Evolutionary conservation across 345 rosid species (phyloP).

Genomic region (Rhodamnia argentea): DNA sequence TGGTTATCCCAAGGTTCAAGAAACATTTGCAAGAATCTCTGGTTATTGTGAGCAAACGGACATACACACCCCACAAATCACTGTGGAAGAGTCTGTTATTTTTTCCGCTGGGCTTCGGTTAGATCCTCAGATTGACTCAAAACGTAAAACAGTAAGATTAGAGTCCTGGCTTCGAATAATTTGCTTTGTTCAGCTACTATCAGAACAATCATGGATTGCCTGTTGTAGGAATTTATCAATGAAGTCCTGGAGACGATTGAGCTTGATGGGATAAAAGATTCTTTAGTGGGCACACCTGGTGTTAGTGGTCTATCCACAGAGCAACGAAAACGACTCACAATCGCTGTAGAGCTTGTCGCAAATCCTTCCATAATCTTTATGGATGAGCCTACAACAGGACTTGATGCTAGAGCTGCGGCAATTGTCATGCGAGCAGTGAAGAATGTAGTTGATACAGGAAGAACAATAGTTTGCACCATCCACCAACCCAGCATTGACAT

Average conservation of each 20-base stretch:
- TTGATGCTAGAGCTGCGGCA: slow-evolving; percentile 89
- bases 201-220: not conserved
- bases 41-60: slow-evolving; percentile 84
- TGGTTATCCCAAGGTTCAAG: slow-evolving; percentile 63
- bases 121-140: slow-evolving; percentile 40
- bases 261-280: slow-evolving; percentile 54
- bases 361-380: slow-evolving; percentile 75
- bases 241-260: slow-evolving; percentile 71
- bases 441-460: slow-evolving; percentile 62
- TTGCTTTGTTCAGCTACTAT: not conserved
- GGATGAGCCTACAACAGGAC: slow-evolving; percentile 87
- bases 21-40: slow-evolving; percentile 73
- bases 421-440: slow-evolving; percentile 79
- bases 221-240: slow-evolving; percentile 50
- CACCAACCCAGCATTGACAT: slow-evolving; percentile 87
- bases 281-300: slow-evolving; percentile 59
- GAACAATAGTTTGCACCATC: slow-evolving; percentile 78
- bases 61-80: slow-evolving; percentile 67
- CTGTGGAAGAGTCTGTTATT: slow-evolving; percentile 55
- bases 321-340: slow-evolving; percentile 68
- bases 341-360: slow-evolving; percentile 79
- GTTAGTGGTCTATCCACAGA: slow-evolving; percentile 61
- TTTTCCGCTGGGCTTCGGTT: slow-evolving; percentile 83
- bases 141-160: slow-evolving; percentile 41
- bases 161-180: not conserved